Percentiles rank a stretch among this genome's conserved stretches.
Conservation (phyloP, 2,329 filamentous ascomycete genomes). For the Cyphellophora attinorum region DNA sequence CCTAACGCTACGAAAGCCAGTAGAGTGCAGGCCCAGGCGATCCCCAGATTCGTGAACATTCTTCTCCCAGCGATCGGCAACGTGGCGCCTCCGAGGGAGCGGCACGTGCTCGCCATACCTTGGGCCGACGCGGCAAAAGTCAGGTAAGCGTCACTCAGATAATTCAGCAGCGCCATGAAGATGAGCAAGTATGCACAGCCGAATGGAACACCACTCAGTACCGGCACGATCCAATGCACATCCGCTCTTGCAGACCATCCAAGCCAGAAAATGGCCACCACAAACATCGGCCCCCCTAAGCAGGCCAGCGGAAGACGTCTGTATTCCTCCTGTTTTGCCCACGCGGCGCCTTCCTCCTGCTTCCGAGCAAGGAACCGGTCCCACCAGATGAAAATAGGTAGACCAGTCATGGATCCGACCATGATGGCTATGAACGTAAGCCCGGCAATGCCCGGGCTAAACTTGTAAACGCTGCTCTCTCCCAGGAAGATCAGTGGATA, state of each 20-base stretch:
- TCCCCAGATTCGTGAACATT: slow-evolving; percentile 28
- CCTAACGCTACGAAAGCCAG: slow-evolving; percentile 29
- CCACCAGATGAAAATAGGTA: slow-evolving; percentile 56
- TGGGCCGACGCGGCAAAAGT: slow-evolving; percentile 52
- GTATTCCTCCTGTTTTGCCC: slow-evolving; percentile 49
- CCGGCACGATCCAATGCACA: slow-evolving; percentile 36
- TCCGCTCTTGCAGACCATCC: slow-evolving; percentile 24
- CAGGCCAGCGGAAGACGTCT: slow-evolving; percentile 63
- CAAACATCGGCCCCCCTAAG: slow-evolving; percentile 53
- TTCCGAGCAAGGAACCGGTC: slow-evolving; percentile 50
- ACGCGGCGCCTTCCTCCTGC: slow-evolving; percentile 39
- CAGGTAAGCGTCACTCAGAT: slow-evolving; percentile 59
- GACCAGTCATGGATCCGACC: slow-evolving; percentile 49
- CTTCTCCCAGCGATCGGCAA: slow-evolving; percentile 42
- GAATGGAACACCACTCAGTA: slow-evolving; percentile 52
- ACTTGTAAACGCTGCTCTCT: slow-evolving; percentile 23
- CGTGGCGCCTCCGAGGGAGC: slow-evolving; percentile 44
- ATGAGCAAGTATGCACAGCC: slow-evolving; percentile 52
- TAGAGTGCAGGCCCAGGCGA: slow-evolving; percentile 32
- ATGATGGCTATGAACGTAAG: slow-evolving; percentile 40
- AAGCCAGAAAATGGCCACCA: slow-evolving; percentile 45
- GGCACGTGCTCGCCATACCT: slow-evolving; percentile 40
- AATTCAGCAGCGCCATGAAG: slow-evolving; percentile 56
- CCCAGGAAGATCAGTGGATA: slow-evolving; percentile 60
- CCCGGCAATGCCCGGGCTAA: slow-evolving; percentile 25